These are phyloP conservation scores for Paxillus ammoniavirescens DNA, from an alignment of 768 basidiomycete species.

Conservation along the genomic window DNA sequence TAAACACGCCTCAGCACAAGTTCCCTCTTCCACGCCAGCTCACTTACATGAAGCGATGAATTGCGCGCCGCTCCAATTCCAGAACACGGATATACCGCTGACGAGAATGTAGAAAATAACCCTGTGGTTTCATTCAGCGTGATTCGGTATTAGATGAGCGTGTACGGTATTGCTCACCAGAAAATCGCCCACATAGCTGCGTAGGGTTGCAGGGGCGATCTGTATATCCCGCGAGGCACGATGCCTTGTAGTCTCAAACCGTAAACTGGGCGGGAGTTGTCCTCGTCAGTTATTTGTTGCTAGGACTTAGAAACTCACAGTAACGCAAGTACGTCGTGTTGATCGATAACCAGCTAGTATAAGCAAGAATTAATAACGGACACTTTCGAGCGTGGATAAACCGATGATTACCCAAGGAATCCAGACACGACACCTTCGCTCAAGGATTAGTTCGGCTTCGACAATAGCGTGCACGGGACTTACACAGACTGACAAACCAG, in stretches of 20 bases:
- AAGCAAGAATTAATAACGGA: constrained; percentile 48
- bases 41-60: constrained; percentile 47
- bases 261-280: constrained; percentile 4
- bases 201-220: constrained; percentile 62
- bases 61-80: constrained; percentile 50
- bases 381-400: constrained; percentile 20
- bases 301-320: constrained; percentile 39
- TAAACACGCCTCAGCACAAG: constrained; percentile 7
- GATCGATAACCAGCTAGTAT: constrained; percentile 61
- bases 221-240: constrained; percentile 61
- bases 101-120: constrained; percentile 53
- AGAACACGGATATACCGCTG: constrained; percentile 61
- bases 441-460: background rate
- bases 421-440: constrained; percentile 53
- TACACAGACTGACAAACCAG: constrained; percentile 68
- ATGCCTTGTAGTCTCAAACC: constrained; percentile 40
- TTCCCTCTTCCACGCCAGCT: background rate
- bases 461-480: constrained; percentile 7
- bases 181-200: constrained; percentile 68
- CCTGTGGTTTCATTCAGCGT: constrained; percentile 5
- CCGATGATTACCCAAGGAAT: constrained; percentile 41
- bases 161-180: constrained; percentile 46
- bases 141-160: constrained; percentile 5
- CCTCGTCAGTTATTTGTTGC: constrained; percentile 33
- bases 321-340: constrained; percentile 73